Evolutionary conservation across 345 rosid species (phyloP), one percentile per base, ranked within the genome.

Genomic region (Ceriops decandra): DNA sequence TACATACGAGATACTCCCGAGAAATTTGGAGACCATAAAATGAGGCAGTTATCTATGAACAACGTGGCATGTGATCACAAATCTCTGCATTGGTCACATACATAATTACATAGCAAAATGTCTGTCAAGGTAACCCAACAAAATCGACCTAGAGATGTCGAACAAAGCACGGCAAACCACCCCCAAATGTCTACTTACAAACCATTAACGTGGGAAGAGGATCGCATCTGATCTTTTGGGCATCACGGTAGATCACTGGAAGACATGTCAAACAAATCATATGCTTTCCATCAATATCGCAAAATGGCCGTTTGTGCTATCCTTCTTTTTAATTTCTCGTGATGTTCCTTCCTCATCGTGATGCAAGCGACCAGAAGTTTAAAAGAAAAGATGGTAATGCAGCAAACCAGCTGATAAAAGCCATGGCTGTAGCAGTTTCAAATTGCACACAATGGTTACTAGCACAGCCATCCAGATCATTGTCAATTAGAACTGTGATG

Each of bases 401-500:
- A 9, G 83, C 57, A 62, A 84, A 84, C 84, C 90, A 89, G 81
- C 90, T 85, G 68, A 83, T 72, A 79, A 87, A 89, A 60, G 95
- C 90, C 95, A 87, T 84, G 24, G 86, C 86, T 0, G 91, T 89
- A 19, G 95, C 86, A 46, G 87, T 82, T 85, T 89, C 88, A 61
- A 89, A 89, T 75, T 85, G 88, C 17, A 70, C 28, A 17, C 92
- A 89, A 64, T 89, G 92, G 70, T 89, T 87, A 21, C 58, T 35
- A 0, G 75, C 56, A 74, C 95, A 89, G 75, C 64, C 77, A 32
- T 36, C 59, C 20, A 89, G 85, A 80, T 89, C 92, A 53, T 89
- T 89, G 85, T 87, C 86, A 7, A 87, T 89, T 36, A 89, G 95
- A 63, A 89, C 92, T 21, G 95, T 89, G 67, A 89, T 89, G 65